Evolutionary conservation across 495 filamentous ascomycete genomes (phyloP), one percentile per base, ranked within the genome.

Genomic region (Daldinia loculata): DNA sequence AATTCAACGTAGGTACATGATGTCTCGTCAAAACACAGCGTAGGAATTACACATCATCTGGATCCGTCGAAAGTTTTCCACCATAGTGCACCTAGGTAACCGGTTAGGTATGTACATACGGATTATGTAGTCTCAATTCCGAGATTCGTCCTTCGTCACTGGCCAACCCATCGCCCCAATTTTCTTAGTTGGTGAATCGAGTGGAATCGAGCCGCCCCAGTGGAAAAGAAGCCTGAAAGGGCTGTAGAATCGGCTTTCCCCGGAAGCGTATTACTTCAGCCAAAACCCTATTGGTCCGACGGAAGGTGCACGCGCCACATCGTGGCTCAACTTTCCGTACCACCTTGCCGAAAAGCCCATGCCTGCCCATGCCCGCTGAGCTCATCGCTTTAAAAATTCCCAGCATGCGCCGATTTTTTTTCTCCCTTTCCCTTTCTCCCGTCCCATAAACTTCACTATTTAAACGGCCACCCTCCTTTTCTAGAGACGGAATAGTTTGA

Each of bases 391-490:
- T 67, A 68, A 74, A 75, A 76, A 74, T 74, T 69, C 70, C 75
- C 78, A 75, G 81, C 81, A 72, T 82, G 71, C 70, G 67, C 74
- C 77, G 67, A 75, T 74, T 72, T 70, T 77, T 69, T 72, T 72
- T 69, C 56, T 61, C 61, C 63, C 58, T 74, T 78, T 59, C 62
- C 71, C 70, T 76, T 29, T 64, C 57, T 56, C 36, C 73, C 57
- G 68, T 71, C 43, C 30, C 62, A 66, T 67, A 68, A 60, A 62
- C 56, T 26, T 70, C 39, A 55, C 76, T 79, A 81, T 82, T 80
- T 86, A 84, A 83, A 77, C 79, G 74, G 83, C 80, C 76, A 77
- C 79, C 64, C 79, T 74, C 77, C 74, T 81, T 83, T 80, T 75
- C 80, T 39, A 68, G 51, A 66, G 52, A 70, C 56, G 43, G 56